Base-by-base conservation (phyloP, 441 rosid species). In the Capsella rubella region DNA sequence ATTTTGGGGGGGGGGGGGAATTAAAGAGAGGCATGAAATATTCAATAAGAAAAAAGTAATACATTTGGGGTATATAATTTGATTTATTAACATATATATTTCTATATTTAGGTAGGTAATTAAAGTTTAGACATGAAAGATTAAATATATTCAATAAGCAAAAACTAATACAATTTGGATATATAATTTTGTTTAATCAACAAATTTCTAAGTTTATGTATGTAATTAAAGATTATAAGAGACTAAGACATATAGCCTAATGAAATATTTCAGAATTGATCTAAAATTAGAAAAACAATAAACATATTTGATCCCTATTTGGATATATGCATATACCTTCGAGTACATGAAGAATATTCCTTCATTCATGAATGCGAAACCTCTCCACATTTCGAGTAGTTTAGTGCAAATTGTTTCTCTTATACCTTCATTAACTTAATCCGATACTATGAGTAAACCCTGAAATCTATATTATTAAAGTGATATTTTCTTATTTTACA, bases 311-410 rank as follows among this genome's bases (percentile, higher is more conserved):
- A 58, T 59, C 59, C 46, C 2, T 59, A 4, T 67, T 45, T 56
- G 45, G 55, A 31, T 16, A 18, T 42, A 55, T 45, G 55, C 34
- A 18, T 51, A 52, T 52, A 27, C 62, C 40, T 55, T 55, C 18
- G 55, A 35, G 51, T 37, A 56, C 58, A 49, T 64, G 31, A 21
- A 28, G 71, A 28, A 73, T 65, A 65, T 73, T 46, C 71, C 42
- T 55, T 39, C 16, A 8, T 37, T 59, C 71, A 49, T 73, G 47
- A 55, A 73, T 5, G 11, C 32, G 32, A 61, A 51, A 15, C n/a
- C 34, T 43, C n/a, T 61, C 69, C 59, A 3, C 2, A 49, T 39
- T 49, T 50, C 15, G 57, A 40, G n/a, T 71, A 50, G 40, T 63
- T 28, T 61, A 49, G 9, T 49, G 52, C 52, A 8, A 49, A 39